Conservation (phyloP, 768 basidiomycete species). For the Collybia nuda region DNA sequence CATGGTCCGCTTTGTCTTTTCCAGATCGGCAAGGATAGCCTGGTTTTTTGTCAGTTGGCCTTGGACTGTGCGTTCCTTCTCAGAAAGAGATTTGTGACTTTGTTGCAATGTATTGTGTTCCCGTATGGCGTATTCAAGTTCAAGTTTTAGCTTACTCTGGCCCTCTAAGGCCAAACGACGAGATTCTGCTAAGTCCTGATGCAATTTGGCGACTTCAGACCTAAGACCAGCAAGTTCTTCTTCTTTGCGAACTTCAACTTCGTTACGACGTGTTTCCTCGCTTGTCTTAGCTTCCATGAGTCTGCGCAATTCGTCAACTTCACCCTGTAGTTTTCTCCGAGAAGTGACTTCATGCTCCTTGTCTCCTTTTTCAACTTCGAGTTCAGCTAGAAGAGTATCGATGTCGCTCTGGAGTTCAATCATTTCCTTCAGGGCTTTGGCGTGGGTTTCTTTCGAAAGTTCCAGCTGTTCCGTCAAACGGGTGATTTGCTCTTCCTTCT, state of each 20-base stretch:
- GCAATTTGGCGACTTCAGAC: slow-evolving; percentile 55
- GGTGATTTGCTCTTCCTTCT: slow-evolving; percentile 72
- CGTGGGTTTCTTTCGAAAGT: slow-evolving; percentile 52
- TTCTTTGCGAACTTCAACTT: slow-evolving; percentile 88
- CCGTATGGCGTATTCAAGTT: slow-evolving; percentile 62
- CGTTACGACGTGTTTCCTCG: slow-evolving; percentile 80
- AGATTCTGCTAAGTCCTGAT: slow-evolving; percentile 65
- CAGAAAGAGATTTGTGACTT: slow-evolving; percentile 64
- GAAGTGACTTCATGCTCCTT: slow-evolving; percentile 41
- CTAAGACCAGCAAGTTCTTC: slow-evolving; percentile 78
- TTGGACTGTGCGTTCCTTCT: slow-evolving; percentile 54
- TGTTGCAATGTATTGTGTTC: slow-evolving; percentile 61
- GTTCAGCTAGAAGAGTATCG: slow-evolving; percentile 62
- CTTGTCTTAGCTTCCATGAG: slow-evolving; percentile 82
- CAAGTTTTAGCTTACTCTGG: slow-evolving; percentile 74
- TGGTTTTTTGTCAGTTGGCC: slow-evolving; percentile 50
- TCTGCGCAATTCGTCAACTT: slow-evolving; percentile 85
- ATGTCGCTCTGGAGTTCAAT: slow-evolving; percentile 70
- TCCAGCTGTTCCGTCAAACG: slow-evolving; percentile 54
- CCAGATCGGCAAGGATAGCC: slow-evolving; percentile 50
- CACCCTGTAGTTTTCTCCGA: slow-evolving; percentile 68
- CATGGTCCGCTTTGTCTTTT: slow-evolving; percentile 64
- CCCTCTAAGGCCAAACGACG: slow-evolving; percentile 60
- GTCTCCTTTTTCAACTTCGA: slow-evolving; percentile 58
- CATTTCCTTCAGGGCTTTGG: slow-evolving; percentile 55